Evolutionary conservation across 169 alveolate species (phyloP).

Genomic region (Eimeria tenella): DNA sequence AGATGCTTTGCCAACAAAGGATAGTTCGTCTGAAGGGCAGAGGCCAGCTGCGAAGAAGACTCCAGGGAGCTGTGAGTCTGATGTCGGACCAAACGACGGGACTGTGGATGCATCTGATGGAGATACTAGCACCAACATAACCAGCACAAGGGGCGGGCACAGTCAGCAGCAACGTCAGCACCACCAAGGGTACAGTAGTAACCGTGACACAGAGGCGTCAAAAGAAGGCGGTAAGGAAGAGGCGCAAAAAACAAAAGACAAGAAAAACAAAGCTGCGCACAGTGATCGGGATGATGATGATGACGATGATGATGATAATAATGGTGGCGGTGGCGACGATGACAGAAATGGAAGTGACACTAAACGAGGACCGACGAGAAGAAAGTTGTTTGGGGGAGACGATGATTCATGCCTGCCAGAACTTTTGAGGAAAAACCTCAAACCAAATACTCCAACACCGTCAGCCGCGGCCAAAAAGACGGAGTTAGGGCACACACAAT

Average conservation of each 20-base stretch:
- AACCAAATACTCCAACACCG: constrained; percentile 52
- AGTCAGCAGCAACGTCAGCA: constrained; percentile 6
- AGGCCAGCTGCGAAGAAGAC: background rate
- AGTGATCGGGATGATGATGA: background rate
- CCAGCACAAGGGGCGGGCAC: background rate
- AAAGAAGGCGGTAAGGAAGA: background rate
- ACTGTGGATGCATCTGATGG: background rate
- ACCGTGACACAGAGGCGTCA: background rate
- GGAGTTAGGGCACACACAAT: constrained; percentile 38
- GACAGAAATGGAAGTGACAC: constrained; percentile 4
- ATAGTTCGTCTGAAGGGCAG: background rate
- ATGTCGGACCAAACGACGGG: background rate
- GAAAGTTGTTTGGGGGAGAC: constrained; percentile 63
- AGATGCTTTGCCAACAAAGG: constrained; percentile 70
- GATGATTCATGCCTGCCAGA: constrained; percentile 68
- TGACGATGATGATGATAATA: constrained; percentile 12
- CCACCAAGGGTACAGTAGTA: background rate
- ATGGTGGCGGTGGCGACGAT: constrained; percentile 47
- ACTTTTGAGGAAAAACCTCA: constrained; percentile 48
- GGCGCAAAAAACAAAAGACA: background rate
- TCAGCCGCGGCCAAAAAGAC: constrained; percentile 55
- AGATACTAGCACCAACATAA: background rate
- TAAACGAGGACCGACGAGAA: constrained; percentile 48
- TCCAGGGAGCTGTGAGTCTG: background rate
- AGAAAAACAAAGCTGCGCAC: background rate